Evolutionary conservation across 2,329 filamentous ascomycete species (phyloP).

Genomic region (Stylonectria norvegica): DNA sequence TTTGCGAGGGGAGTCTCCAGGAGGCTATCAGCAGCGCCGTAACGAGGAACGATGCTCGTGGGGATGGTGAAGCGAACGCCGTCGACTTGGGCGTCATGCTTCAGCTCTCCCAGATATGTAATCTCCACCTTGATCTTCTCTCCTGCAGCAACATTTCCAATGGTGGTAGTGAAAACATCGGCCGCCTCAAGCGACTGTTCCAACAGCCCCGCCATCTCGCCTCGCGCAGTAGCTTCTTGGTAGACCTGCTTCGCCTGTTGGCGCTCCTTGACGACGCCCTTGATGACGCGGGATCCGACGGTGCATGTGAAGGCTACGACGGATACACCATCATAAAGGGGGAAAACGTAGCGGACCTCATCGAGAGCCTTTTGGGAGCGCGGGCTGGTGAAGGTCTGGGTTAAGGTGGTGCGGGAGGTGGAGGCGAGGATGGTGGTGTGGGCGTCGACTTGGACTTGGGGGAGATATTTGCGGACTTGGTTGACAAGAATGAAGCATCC

Average conservation of each 20-base stretch:
- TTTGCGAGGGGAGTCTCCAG: constrained; percentile 5
- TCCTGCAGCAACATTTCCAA: constrained; percentile 64
- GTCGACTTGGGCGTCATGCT: constrained; percentile 66
- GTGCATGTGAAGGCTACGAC: constrained; percentile 65
- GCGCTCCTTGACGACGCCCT: constrained; percentile 65
- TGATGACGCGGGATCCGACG: constrained; percentile 57
- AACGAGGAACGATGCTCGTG: constrained; percentile 63
- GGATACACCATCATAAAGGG: constrained; percentile 68
- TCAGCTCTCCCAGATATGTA: constrained; percentile 66
- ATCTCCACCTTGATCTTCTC: constrained; percentile 58
- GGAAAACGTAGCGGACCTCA: constrained; percentile 64
- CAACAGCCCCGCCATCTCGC: constrained; percentile 62
- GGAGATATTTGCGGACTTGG: constrained; percentile 44
- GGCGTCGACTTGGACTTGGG: constrained; percentile 54
- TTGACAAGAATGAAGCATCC: constrained; percentile 35
- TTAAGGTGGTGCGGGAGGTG: constrained; percentile 45
- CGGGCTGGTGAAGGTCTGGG: constrained; percentile 61
- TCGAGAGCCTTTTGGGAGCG: constrained; percentile 27
- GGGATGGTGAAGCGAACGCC: constrained; percentile 68
- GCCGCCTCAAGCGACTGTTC: constrained; percentile 57
- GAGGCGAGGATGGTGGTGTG: constrained; percentile 60
- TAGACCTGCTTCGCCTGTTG: constrained; percentile 59
- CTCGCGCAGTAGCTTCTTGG: constrained; percentile 52
- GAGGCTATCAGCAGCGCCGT: constrained; percentile 40
- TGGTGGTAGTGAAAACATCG: constrained; percentile 65